phyloP scores from a whole-genome alignment of 371 early-diverging fungal genomes.

The Rhizopus sp. region DNA sequence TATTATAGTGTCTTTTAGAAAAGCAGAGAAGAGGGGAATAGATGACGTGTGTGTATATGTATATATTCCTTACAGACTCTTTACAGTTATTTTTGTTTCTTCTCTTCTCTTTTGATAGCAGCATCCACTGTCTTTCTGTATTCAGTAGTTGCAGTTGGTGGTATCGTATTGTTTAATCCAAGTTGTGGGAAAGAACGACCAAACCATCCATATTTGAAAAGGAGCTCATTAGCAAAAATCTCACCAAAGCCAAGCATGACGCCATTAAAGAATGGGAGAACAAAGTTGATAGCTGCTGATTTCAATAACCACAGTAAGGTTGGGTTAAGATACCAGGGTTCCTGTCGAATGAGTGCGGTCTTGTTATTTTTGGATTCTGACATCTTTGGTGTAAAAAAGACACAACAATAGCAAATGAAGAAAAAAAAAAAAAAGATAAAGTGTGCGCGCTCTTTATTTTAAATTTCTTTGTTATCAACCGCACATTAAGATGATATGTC shows the following conservation, averaged over 20 bases:
- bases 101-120: slow-evolving; percentile 29
- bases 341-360: slow-evolving; percentile 25
- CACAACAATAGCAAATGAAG: neutral
- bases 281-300: slow-evolving; percentile 61
- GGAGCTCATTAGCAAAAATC: slow-evolving; percentile 78
- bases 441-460: neutral
- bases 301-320: slow-evolving; percentile 42
- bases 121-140: slow-evolving; percentile 37
- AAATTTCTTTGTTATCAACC: neutral
- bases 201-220: slow-evolving; percentile 79
- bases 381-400: neutral
- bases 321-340: slow-evolving; percentile 53
- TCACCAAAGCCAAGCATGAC: slow-evolving; percentile 85
- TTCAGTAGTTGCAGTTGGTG: slow-evolving; percentile 41
- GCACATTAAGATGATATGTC: neutral
- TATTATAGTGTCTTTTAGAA: no score
- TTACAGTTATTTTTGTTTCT: slow-evolving; percentile 16
- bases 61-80: neutral
- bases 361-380: slow-evolving; percentile 3
- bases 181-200: slow-evolving; percentile 39
- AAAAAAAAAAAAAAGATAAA: neutral
- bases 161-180: slow-evolving; percentile 31
- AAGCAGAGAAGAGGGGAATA: no score
- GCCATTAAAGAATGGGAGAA: slow-evolving; percentile 78
- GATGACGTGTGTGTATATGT: no score